Evolutionary conservation across 306 rosid species (phyloP).

Genomic region (Malus asiatica): DNA sequence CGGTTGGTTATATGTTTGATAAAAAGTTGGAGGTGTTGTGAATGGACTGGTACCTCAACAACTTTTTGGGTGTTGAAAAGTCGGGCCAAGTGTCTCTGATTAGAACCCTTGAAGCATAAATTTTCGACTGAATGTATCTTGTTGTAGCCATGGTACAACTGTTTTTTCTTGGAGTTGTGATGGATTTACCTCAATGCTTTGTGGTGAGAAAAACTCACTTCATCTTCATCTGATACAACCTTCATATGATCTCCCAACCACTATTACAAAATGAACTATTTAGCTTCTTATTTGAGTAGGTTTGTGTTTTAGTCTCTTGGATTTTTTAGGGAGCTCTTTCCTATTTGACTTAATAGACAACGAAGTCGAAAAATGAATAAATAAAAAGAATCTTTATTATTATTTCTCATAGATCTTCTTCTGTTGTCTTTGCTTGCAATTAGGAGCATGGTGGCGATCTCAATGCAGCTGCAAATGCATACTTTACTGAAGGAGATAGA

Average conservation of each 20-base stretch:
- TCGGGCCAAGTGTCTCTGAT: background rate
- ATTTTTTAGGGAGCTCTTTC: background rate
- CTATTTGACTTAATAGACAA: background rate
- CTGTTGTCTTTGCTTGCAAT: slow-evolving; percentile 13
- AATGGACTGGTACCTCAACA: background rate
- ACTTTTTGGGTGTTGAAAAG: background rate
- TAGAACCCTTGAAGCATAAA: background rate
- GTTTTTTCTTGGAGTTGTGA: background rate
- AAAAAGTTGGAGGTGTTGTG: background rate
- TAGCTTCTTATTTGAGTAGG: background rate
- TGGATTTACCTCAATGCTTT: background rate
- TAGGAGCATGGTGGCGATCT: slow-evolving; percentile 84
- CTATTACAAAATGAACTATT: background rate
- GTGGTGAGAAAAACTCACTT: background rate
- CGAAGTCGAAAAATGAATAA: background rate
- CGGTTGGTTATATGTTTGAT: background rate
- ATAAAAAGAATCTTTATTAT: background rate
- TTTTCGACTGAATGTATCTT: background rate
- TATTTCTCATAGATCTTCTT: background rate
- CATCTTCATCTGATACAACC: background rate
- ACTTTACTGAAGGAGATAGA: slow-evolving; percentile 78
- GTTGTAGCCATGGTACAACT: background rate
- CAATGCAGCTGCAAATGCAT: slow-evolving; percentile 76
- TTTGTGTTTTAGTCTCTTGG: background rate
- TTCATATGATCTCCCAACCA: background rate